Evolutionary conservation across 2,329 filamentous ascomycete genomes (phyloP), one percentile per base, ranked within the genome.

Genomic region (Fusarium sarcochroum): DNA sequence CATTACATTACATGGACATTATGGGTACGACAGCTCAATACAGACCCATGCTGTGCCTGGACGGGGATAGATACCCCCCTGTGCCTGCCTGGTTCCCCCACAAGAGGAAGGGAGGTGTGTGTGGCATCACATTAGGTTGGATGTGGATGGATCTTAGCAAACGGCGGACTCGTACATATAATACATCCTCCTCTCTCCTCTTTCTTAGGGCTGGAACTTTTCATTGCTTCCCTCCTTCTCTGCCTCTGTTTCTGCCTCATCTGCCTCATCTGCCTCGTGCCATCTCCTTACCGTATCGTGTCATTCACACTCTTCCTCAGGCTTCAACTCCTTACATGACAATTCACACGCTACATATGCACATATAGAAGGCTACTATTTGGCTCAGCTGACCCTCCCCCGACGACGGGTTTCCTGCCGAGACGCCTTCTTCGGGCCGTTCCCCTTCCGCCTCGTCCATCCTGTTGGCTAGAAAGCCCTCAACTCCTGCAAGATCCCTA

Each of bases 51-150:
- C 38, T 51, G 63, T 64, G 58, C 67, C 67, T 68, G 63, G 67
- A 70, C 56, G 50, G 61, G 66, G 61, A 61, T 69, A 51, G 49
- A 51, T 51, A 30, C 41, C 46, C 66, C 62, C 61, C 61, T 64
- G 61, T 69, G 68, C 68, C 55, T 69, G 51, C 66, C 61, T 69
- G 58, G 63, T 59, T 59, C 58, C 63, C 64, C 64, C 65, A 64
- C 58, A 58, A 47, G 50, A 59, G 51, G 20, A 37, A 45, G 53
- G 44, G 30, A 46, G 48, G 44, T 60, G 63, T 65, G 61, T 66
- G 66, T 69, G 66, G 66, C 61, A 69, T 69, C 66, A 54, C 61
- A 47, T 62, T 64, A 64, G 37, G 59, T 64, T 52, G 40, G 40
- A 15, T 41, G 14, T 41, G 38, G 38, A 41, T 15, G 38, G 44